Base-by-base conservation (phyloP, 331 rosid genomes). In the Rosa hybrid region DNA sequence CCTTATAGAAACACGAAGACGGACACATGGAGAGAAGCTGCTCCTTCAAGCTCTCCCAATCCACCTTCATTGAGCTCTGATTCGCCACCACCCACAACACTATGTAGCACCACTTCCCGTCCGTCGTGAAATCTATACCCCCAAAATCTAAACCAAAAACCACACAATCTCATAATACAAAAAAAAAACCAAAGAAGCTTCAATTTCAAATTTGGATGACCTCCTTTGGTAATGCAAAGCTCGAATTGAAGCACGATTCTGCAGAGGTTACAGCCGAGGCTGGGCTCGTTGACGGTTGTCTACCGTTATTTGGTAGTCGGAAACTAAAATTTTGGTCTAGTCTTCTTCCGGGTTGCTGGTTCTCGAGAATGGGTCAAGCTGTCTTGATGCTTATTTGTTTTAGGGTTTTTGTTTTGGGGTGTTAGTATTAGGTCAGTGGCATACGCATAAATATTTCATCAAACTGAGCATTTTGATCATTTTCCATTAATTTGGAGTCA, bases 101-200 rank as follows among this genome's bases (percentile, higher is more conserved):
- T 49, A 91, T 78, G 82, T 85, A 94, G 78, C 98, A 91, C 98
- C 98, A 94, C 76, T 90, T 90, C 84, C 97, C 98, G 80, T 94
- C 97, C 50, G 91, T 94, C 46, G 97, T 85, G 78, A 90, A 83
- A 87, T 94, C 98, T 94, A 77, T 85, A 80, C 38, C 71, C 79
- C 21, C 17, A 12, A 34, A 30, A 44, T 3, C 14, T 12, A 57
- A 39, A 38, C 0, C 3, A 46, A 38, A 4, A 11, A 5, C 18
- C 34, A 44, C 8, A 44, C 25, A 56, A 56, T 7, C n/a, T 7
- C n/a, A 18, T 18, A 7, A 20, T 20, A 27, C 30, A 27, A 27
- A 27, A 25, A 25, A 2, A 4, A 7, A 56, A 20, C 1, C n/a
- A 0, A 53, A 27, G 30, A 0, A 27, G 30, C 30, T 27, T 27